Base-by-base conservation (phyloP, 2,329 filamentous ascomycete species). In the Acephala macrosclerotiorum region DNA sequence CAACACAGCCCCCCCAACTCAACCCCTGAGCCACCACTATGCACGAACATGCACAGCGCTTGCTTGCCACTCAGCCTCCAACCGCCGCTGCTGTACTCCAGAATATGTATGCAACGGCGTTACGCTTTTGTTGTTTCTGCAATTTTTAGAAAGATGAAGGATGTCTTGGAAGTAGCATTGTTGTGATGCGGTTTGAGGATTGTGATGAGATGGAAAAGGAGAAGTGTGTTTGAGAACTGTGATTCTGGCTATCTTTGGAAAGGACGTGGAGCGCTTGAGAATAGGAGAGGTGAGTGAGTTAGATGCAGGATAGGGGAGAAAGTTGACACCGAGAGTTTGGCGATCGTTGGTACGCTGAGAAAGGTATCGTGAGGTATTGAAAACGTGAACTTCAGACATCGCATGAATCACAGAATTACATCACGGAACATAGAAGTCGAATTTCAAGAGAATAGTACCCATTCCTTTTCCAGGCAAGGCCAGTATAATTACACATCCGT, bases 401-500 rank as follows among this genome's bases (percentile, higher is more conserved):
- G 29, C 4, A 33, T 5, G 29, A 33, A 33, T 33, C 29, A 33
- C 29, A 5, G 4, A 9, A 49, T 25, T 11, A 22, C n/a, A 22
- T n/a, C n/a, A 12, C 14, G 11, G 20, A 49, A 25, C 45, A 22
- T 9, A 49, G n/a, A 49, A n/a, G 25, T 6, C 7, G 18, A 49
- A 18, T 16, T 42, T 1, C 40, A 42, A 42, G 40, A 42, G 40
- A 49, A 49, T 49, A 49, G 25, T 22, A 11, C 20, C n/a, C 20
- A 49, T 49, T 49, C 45, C n/a, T 49, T 49, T 49, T 49, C 20
- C n/a, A 49, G 45, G 45, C 8, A 33, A 33, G 29, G 29, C n/a
- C 45, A 49, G 45, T 49, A 49, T 49, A 49, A 49, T 49, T 49
- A 49, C 45, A 49, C n/a, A 33, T 33, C 45, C 45, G 6, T 49